phyloP scores from a whole-genome alignment of 805 yeast genomes.

The Wickerhamiella cacticola region DNA sequence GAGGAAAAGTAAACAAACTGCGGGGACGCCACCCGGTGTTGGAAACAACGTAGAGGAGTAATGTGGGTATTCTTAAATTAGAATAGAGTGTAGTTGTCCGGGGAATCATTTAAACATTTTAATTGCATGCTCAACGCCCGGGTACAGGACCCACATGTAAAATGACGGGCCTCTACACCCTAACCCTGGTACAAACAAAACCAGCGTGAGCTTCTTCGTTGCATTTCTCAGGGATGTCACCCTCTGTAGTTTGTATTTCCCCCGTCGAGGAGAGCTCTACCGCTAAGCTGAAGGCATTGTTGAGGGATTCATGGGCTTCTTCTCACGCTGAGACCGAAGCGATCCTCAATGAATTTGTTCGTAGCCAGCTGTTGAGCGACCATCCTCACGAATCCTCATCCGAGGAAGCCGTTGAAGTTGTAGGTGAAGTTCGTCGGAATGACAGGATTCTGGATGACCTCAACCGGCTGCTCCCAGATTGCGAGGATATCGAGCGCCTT shows the following conservation, averaged over 20 bases:
- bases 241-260: slow-evolving; percentile 6
- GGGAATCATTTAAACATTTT: too few species aligned
- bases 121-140: not conserved
- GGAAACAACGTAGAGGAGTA: not conserved
- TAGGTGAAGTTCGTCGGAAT: not conserved
- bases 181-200: slow-evolving; percentile 10
- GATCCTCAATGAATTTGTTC: slow-evolving; percentile 5
- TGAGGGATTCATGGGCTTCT: slow-evolving; percentile 1
- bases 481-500: slow-evolving; percentile 2
- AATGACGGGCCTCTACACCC: not conserved
- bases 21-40: not conserved
- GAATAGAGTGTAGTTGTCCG: too few species aligned
- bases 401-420: not conserved
- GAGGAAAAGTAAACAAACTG: not conserved
- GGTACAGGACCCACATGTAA: not conserved
- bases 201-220: not conserved
- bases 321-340: not conserved
- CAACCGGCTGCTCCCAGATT: not conserved
- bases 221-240: slow-evolving; percentile 2
- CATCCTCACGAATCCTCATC: not conserved
- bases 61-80: too few species aligned
- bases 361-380: not conserved
- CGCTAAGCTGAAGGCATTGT: not conserved
- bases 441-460: slow-evolving; percentile 6
- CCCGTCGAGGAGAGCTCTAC: slow-evolving; percentile 5